Base-by-base conservation (phyloP, 176 grass and related monocot species). In the Olyra latifolia region DNA sequence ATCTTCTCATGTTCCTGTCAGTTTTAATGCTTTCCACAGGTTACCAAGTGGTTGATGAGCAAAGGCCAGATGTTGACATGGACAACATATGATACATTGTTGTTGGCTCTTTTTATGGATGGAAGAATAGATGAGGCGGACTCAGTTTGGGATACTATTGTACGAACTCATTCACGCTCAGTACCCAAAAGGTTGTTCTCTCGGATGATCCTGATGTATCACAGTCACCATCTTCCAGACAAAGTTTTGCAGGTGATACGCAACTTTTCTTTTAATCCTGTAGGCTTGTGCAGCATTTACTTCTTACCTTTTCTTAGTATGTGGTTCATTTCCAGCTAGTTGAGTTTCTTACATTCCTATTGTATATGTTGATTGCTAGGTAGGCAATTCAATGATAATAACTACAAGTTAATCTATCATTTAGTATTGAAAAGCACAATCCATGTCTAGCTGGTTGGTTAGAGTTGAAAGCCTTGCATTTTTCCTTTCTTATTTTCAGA, bases 1-100 rank as follows among this genome's bases (percentile, higher is more conserved):
- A 15, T 76, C 75, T 66, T 53, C 69, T 75, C 46, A 72, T 1
- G 24, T 35, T 15, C 59, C 65, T 68, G 24, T 29, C 0, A 22
- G 42, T 38, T 67, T 40, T 48, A 12, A 28, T 78, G 47, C 0
- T 82, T 44, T 78, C 81, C 20, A 24, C 54, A 99, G 92, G 90
- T 99, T 82, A 85, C 70, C 39, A 99, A 95, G 81, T 99, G 96
- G 96, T 66, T 99, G 74, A 83, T 95, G 68, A 99, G 88, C 89
- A 99, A 95, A 83, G 96, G 90, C 10, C 90, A 99, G 84, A 79
- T 88, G 66, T 65, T 95, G 52, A 99, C 92, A 49, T 93, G 90
- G 96, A 69, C 85, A 45, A 95, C 88, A 15, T 95, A 93, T 80
- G 92, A 95, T 78, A 88, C 80, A 16, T 63, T 99, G 67, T 43